These are phyloP conservation scores for Vanrija pseudolonga DNA, from an alignment of 1,284 basidiomycete species.

Conservation along the genomic window DNA sequence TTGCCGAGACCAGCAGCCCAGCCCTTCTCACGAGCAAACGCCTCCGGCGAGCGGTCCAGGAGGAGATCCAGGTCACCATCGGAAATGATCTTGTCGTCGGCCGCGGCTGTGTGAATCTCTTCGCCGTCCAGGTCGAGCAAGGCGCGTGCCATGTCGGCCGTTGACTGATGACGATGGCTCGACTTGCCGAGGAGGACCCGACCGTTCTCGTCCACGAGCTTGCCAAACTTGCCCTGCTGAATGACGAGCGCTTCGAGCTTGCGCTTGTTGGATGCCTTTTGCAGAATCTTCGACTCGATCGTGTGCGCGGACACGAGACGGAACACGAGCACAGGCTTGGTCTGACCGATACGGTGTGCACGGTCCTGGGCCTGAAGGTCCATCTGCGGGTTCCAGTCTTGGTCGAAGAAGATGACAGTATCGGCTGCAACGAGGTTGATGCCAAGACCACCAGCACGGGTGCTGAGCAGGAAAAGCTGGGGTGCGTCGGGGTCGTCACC, in stretches of 20 bases:
- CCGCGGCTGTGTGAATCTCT: constrained; percentile 79
- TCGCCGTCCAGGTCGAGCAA: constrained; percentile 79
- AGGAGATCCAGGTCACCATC: constrained; percentile 74
- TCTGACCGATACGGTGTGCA: constrained; percentile 93
- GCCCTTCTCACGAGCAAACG: constrained; percentile 72
- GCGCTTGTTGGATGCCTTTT: constrained; percentile 79
- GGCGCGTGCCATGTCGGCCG: constrained; percentile 76
- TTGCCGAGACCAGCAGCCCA: constrained; percentile 57
- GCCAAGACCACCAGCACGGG: constrained; percentile 85
- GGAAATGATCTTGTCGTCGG: constrained; percentile 72
- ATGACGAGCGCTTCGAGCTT: constrained; percentile 92
- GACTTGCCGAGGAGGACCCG: constrained; percentile 52
- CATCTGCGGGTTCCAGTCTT: constrained; percentile 95
- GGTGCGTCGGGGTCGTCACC: constrained; percentile 64
- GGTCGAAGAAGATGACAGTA: constrained; percentile 91
- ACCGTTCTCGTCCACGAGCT: constrained; percentile 56
- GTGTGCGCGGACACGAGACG: constrained; percentile 79
- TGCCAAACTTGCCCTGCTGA: constrained; percentile 78
- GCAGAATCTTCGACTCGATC: constrained; percentile 85
- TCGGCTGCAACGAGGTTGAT: constrained; percentile 92
- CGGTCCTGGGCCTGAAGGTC: constrained; percentile 94
- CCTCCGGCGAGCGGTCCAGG: constrained; percentile 74
- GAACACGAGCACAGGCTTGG: constrained; percentile 80
- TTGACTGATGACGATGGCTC: constrained; percentile 46
- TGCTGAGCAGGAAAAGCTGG: constrained; percentile 82